Percentiles rank a stretch among this genome's conserved stretches.
phyloP scores from a whole-genome alignment of 306 rosid genomes.

The Citrullus mucosospermus region DNA sequence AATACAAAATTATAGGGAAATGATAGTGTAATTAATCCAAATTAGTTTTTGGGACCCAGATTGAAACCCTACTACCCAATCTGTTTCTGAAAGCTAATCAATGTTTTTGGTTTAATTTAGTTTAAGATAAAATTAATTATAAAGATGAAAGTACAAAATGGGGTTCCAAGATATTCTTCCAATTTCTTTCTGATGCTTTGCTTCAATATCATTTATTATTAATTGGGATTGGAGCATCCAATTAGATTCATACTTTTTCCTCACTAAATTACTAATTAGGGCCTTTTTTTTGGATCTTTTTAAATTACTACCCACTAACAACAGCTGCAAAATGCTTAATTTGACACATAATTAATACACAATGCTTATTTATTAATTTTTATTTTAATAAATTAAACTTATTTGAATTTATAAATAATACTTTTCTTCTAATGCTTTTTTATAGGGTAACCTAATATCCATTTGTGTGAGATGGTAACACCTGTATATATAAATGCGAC shows the following conservation, averaged over 20 bases:
- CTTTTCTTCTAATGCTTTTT: too few relatives aligned
- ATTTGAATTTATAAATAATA: too few relatives aligned
- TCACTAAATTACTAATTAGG: too few relatives aligned
- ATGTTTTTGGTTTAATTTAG: not conserved
- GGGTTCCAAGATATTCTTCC: constrained; percentile 1
- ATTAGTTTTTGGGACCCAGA: not conserved
- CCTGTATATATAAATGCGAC: too few relatives aligned
- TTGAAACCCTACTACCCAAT: not conserved
- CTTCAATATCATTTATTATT: not conserved
- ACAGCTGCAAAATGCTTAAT: not conserved
- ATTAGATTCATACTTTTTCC: not conserved
- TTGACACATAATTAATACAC: too few relatives aligned
- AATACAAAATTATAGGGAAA: not conserved
- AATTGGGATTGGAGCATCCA: not conserved
- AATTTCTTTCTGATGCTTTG: not conserved
- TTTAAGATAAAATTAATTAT: not conserved
- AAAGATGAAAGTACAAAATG: not conserved
- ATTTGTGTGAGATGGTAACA: too few relatives aligned
- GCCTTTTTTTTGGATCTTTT: not conserved
- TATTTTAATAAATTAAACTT: too few relatives aligned
- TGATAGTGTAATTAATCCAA: not conserved
- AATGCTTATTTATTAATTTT: too few relatives aligned
- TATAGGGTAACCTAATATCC: too few relatives aligned
- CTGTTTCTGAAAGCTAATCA: not conserved
- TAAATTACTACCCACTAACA: not conserved